phyloP scores from a whole-genome alignment of 1,284 basidiomycete genomes.

The Puccinia polysora region DNA sequence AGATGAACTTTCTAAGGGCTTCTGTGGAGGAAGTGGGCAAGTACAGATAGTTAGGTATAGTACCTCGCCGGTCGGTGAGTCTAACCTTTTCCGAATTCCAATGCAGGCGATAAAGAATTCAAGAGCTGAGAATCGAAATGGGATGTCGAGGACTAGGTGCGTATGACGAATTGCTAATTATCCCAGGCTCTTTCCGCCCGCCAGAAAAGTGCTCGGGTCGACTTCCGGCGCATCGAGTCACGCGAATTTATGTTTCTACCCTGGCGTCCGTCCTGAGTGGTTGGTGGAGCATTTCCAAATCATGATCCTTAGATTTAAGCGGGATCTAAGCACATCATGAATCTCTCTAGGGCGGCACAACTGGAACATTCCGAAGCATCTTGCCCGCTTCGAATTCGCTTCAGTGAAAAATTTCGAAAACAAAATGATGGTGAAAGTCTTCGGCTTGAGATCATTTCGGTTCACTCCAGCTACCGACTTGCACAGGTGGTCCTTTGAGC shows the following conservation, averaged over 20 bases:
- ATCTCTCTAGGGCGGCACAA: slow-evolving; percentile 24
- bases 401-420: not conserved
- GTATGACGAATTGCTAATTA: slow-evolving; percentile 37
- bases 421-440: slow-evolving; percentile 14
- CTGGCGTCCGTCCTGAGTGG: slow-evolving; percentile 29
- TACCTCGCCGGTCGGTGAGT: slow-evolving; percentile 16
- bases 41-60: slow-evolving; percentile 32
- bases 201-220: not conserved
- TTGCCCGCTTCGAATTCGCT: slow-evolving; percentile 29
- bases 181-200: slow-evolving; percentile 19
- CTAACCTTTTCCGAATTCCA: not conserved
- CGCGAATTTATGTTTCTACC: slow-evolving; percentile 30
- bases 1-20: not conserved
- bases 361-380: slow-evolving; percentile 36
- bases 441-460: slow-evolving; percentile 14
- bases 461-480: not conserved
- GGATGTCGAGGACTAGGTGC: not conserved
- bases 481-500: slow-evolving; percentile 16
- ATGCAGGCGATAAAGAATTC: not conserved
- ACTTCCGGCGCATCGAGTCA: not conserved
- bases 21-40: slow-evolving; percentile 15
- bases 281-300: slow-evolving; percentile 5
- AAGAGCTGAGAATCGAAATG: not conserved
- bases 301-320: not conserved
- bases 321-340: too few species aligned